Evolutionary conservation across 768 basidiomycete species (phyloP).

Genomic region (Rubroboletus satanas): DNA sequence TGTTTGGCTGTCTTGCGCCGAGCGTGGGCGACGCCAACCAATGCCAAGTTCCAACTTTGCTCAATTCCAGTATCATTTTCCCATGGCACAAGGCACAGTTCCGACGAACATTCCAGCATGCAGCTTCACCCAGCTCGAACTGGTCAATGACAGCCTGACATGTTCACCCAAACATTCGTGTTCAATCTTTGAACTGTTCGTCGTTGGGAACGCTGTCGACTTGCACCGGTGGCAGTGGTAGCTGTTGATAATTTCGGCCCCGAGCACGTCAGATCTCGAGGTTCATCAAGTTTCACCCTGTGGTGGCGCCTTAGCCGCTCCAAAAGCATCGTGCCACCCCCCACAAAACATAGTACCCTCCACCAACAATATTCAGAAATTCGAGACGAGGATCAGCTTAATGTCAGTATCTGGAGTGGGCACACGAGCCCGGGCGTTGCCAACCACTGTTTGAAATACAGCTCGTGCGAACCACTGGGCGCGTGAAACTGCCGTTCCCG

Average conservation of each 20-base stretch:
- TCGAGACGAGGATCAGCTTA: neutral
- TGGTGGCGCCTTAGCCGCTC: neutral
- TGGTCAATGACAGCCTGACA: no score
- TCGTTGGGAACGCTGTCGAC: neutral
- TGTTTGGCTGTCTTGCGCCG: slow-evolving; percentile 1
- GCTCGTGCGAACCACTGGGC: neutral
- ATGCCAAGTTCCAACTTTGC: slow-evolving; percentile 9
- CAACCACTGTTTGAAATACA: neutral
- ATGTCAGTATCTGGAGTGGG: neutral
- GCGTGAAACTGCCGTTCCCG: neutral
- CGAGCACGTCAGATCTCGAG: neutral
- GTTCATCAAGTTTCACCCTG: neutral
- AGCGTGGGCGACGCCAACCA: slow-evolving; percentile 15
- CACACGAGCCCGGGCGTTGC: neutral
- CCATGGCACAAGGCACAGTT: slow-evolving; percentile 6
- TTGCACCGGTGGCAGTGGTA: no score
- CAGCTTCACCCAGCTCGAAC: no score
- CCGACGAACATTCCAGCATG: no score
- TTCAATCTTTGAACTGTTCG: neutral
- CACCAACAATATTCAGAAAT: neutral
- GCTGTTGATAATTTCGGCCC: no score
- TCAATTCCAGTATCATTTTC: slow-evolving; percentile 23
- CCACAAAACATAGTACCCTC: neutral
- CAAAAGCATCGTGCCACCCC: neutral
- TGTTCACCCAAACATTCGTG: neutral